Conservation (phyloP, 2,329 filamentous ascomycete genomes). For the Cryoendolithus antarcticus region DNA sequence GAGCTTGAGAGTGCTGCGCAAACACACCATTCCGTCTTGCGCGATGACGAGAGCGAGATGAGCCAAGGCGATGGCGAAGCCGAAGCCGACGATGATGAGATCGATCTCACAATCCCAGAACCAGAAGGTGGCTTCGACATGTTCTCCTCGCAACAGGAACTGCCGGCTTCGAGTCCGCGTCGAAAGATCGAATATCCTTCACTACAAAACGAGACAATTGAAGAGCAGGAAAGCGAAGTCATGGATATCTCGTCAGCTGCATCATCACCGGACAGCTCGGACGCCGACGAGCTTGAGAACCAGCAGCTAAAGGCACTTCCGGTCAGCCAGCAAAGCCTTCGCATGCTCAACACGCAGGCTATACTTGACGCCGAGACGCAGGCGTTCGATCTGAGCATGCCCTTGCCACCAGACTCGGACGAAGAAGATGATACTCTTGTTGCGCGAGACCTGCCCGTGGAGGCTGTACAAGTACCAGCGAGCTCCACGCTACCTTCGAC, state of each 20-base stretch:
- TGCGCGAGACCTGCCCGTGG: neutral
- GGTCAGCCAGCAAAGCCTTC: constrained; percentile 5
- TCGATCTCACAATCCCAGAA: constrained; percentile 16
- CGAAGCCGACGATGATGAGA: constrained; percentile 2
- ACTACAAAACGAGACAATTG: too few species aligned
- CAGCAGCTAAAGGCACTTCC: neutral
- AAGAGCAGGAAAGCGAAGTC: too few species aligned
- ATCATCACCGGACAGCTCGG: too few species aligned
- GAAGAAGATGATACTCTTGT: constrained; percentile 3
- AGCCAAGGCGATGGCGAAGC: neutral
- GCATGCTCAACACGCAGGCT: constrained; percentile 19
- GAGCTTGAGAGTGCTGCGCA: too few species aligned
- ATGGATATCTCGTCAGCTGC: too few species aligned
- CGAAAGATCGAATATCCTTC: constrained; percentile 1
- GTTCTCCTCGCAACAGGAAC: constrained; percentile 7
- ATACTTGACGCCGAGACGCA: constrained; percentile 22
- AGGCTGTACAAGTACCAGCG: neutral
- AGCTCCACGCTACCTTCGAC: neutral
- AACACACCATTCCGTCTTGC: too few species aligned
- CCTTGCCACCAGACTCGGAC: constrained; percentile 12
- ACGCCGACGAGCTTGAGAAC: constrained; percentile 1
- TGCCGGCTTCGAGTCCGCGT: neutral
- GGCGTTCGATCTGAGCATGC: constrained; percentile 17
- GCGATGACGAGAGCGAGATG: too few species aligned
- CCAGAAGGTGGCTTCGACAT: constrained; percentile 15